Conservation (phyloP, 1,284 basidiomycete genomes). For the Tilletia indica region DNA sequence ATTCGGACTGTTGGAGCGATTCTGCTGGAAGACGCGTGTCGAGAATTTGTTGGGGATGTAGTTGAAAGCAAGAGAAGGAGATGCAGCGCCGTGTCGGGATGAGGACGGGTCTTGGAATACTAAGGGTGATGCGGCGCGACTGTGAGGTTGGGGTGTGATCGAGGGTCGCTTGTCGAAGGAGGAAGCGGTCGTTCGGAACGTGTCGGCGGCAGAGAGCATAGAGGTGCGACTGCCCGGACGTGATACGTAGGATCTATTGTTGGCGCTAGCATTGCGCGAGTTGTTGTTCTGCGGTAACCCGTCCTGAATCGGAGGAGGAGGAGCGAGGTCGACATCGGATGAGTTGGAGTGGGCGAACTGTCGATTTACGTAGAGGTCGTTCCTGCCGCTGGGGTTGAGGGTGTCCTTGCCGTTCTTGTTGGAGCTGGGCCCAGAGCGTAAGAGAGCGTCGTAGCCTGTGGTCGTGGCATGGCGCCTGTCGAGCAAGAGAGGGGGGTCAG, state of each 20-base stretch:
- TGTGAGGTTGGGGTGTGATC: background rate
- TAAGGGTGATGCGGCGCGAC: background rate
- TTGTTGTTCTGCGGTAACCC: background rate
- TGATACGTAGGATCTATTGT: background rate
- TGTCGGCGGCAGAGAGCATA: background rate
- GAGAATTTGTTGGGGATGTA: constrained; percentile 15
- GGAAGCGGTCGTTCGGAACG: background rate
- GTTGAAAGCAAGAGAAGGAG: constrained; percentile 9
- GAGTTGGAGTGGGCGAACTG: background rate
- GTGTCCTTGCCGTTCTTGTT: too few relatives aligned
- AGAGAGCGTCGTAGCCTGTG: background rate
- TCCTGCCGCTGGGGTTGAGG: background rate
- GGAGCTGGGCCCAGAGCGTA: background rate
- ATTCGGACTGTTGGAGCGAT: background rate
- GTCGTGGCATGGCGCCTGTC: background rate
- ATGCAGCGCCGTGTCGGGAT: background rate
- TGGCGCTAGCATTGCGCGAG: background rate
- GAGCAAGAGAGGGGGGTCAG: background rate
- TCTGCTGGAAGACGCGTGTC: constrained; percentile 9
- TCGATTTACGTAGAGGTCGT: too few relatives aligned
- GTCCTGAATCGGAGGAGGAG: constrained; percentile 10
- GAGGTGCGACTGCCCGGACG: background rate
- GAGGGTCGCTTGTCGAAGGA: constrained; percentile 14
- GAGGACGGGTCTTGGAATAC: background rate
- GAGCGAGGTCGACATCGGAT: constrained; percentile 3